Base-by-base conservation (phyloP, 2,329 filamentous ascomycete genomes). In the Helotiales sp. region DNA sequence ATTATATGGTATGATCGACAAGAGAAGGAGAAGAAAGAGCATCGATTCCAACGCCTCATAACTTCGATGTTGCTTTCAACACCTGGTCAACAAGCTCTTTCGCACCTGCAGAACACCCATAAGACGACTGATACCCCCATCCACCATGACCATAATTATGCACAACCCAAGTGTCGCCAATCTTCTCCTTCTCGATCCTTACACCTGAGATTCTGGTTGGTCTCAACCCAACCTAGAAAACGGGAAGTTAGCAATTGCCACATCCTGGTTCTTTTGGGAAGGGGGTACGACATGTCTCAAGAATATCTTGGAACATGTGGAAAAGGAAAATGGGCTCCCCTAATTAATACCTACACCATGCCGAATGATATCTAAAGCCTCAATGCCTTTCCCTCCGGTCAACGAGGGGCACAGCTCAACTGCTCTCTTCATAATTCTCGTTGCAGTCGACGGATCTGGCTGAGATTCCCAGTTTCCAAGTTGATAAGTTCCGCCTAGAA, bases 61-160 rank as follows among this genome's bases (percentile, higher is more conserved):
- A 20, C 13, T 57, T 57, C 32, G 57, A 92, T 91, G 77, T 97
- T 97, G 73, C 97, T 81, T 2, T 97, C 81, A 3, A 96, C 78
- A 73, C 91, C 86, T 5, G 88, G 89, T 86, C 84, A 6, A 93
- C 89, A 77, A 94, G 79, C 77, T 87, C 85, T 2, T 90, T 84
- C 0, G 89, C 89, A 40, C 84, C 82, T 74, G 89, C 83, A 0
- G 91, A 87, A 77, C 90, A 93, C 0, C 91, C 92, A 78, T 91
- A 95, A 3, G 82, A 85, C 30, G 80, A 79, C 72, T 88, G 86
- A 70, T 87, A 92, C 3, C 89, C 90, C 78, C 85, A 87, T 0
- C 87, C 86, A 10, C 83, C 86, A 76, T 88, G 85, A 0, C 86
- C 87, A 76, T 89, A 89, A 69, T 87, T 86, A 75, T 89, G 87